Evolutionary conservation across 1,284 basidiomycete genomes (phyloP).

Genomic region (Trichosporon sp.): DNA sequence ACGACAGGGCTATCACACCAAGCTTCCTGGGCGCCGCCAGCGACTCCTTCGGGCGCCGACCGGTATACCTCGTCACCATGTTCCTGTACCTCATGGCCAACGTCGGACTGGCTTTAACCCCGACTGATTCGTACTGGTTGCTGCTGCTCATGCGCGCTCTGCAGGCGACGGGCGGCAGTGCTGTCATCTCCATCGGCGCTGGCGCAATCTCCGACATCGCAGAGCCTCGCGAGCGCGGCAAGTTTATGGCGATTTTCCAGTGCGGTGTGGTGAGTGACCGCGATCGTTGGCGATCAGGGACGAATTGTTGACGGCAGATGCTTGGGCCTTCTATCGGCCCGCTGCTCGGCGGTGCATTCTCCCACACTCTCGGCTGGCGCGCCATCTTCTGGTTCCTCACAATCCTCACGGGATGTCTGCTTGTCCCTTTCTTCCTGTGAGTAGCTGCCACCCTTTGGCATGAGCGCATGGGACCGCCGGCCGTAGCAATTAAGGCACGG

Average conservation of each 20-base stretch:
- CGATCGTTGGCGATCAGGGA: neutral
- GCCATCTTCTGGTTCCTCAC: conserved; percentile 39
- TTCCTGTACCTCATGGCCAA: conserved; percentile 42
- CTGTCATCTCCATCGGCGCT: conserved; percentile 44
- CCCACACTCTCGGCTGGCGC: conserved; percentile 17
- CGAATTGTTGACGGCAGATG: conserved; percentile 12
- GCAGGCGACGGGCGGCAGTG: conserved; percentile 44
- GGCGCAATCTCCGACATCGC: conserved; percentile 45
- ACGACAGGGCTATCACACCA: conserved; percentile 40
- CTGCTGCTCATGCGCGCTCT: conserved; percentile 41
- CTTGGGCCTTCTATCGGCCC: conserved; percentile 23
- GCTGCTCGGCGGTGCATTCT: conserved; percentile 31
- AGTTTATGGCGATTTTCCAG: conserved; percentile 39
- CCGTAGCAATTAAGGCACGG: neutral
- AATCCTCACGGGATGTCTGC: conserved; percentile 7
- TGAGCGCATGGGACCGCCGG: neutral
- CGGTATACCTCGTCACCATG: conserved; percentile 44
- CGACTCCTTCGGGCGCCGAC: conserved; percentile 39
- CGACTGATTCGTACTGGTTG: conserved; percentile 40
- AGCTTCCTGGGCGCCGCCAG: conserved; percentile 41
- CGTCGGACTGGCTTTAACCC: conserved; percentile 42
- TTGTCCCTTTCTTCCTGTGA: conserved; percentile 18
- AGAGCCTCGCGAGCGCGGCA: conserved; percentile 44
- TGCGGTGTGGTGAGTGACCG: neutral
- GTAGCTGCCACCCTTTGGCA: neutral